These are phyloP conservation scores for Ogataea glucozyma DNA, from an alignment of 805 yeast species.

Conservation along the genomic window DNA sequence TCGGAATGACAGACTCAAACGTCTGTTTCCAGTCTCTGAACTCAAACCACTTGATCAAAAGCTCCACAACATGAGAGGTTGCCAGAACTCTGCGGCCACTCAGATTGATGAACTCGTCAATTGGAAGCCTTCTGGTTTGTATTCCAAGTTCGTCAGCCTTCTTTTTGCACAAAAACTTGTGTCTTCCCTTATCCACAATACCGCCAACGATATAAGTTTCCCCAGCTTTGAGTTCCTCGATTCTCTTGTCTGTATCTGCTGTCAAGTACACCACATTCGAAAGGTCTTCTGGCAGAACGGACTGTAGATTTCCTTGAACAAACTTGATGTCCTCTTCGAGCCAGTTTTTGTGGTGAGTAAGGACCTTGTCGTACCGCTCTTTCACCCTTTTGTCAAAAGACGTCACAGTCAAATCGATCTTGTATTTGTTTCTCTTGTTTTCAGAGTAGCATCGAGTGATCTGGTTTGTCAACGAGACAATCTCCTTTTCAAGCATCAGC, in stretches of 20 bases:
- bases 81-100: constrained; percentile 89
- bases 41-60: constrained; percentile 80
- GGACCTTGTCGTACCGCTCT: constrained; percentile 63
- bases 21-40: constrained; percentile 80
- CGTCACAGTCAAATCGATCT: constrained; percentile 59
- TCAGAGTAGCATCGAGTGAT: constrained; percentile 80
- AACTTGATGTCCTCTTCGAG: constrained; percentile 52
- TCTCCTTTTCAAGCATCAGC: constrained; percentile 73
- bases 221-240: constrained; percentile 64
- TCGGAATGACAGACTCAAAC: constrained; percentile 84
- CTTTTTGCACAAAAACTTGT: constrained; percentile 73
- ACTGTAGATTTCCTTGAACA: constrained; percentile 39
- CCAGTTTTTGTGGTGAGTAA: constrained; percentile 70
- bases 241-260: constrained; percentile 78
- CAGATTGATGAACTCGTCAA: constrained; percentile 77
- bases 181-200: constrained; percentile 92
- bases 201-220: constrained; percentile 90
- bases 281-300: constrained; percentile 30
- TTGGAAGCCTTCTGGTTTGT: constrained; percentile 77
- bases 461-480: constrained; percentile 74
- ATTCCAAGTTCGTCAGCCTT: constrained; percentile 78
- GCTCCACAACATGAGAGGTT: constrained; percentile 91
- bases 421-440: constrained; percentile 59
- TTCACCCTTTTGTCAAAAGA: constrained; percentile 67
- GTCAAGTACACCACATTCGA: constrained; percentile 66